phyloP scores from a whole-genome alignment of 1,139 yeast species.

The Torulaspora globosa region DNA sequence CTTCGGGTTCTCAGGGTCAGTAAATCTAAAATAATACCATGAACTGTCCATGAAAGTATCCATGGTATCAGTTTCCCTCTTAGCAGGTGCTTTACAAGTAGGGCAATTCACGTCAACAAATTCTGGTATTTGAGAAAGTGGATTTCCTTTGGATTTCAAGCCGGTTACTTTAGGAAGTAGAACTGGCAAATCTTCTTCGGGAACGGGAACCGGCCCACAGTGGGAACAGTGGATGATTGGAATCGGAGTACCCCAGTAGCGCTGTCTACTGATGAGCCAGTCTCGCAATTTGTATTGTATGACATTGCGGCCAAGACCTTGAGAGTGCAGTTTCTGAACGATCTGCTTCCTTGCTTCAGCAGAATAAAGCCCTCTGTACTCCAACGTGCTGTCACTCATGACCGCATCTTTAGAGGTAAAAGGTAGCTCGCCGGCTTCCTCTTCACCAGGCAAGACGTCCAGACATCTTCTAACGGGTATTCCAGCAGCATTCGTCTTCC shows the following conservation, averaged over 20 bases:
- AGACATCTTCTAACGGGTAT: slow-evolving; percentile 34
- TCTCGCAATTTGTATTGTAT: slow-evolving; percentile 71
- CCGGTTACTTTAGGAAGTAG: slow-evolving; percentile 58
- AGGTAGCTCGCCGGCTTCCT: slow-evolving; percentile 36
- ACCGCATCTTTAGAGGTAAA: slow-evolving; percentile 52
- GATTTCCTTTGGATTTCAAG: slow-evolving; percentile 59
- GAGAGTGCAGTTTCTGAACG: slow-evolving; percentile 41
- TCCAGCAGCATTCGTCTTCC: slow-evolving; percentile 59
- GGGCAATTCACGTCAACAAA: slow-evolving; percentile 79
- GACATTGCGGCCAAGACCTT: slow-evolving; percentile 45
- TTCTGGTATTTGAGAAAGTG: slow-evolving; percentile 62
- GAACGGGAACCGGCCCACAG: slow-evolving; percentile 91
- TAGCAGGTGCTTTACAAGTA: slow-evolving; percentile 67
- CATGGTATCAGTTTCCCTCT: slow-evolving; percentile 95
- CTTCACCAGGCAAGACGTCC: slow-evolving; percentile 13
- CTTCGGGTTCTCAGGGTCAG: slow-evolving; percentile 61
- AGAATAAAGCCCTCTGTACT: slow-evolving; percentile 48
- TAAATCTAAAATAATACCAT: slow-evolving; percentile 87
- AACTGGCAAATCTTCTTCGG: slow-evolving; percentile 81
- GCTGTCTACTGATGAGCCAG: slow-evolving; percentile 90
- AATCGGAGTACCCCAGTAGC: slow-evolving; percentile 98
- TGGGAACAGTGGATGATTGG: slow-evolving; percentile 81
- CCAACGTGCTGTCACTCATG: slow-evolving; percentile 49
- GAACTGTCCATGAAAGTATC: slow-evolving; percentile 97
- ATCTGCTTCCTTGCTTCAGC: slow-evolving; percentile 52